phyloP scores from a whole-genome alignment of 2,329 filamentous ascomycete species.

The Colletotrichum scovillei region DNA sequence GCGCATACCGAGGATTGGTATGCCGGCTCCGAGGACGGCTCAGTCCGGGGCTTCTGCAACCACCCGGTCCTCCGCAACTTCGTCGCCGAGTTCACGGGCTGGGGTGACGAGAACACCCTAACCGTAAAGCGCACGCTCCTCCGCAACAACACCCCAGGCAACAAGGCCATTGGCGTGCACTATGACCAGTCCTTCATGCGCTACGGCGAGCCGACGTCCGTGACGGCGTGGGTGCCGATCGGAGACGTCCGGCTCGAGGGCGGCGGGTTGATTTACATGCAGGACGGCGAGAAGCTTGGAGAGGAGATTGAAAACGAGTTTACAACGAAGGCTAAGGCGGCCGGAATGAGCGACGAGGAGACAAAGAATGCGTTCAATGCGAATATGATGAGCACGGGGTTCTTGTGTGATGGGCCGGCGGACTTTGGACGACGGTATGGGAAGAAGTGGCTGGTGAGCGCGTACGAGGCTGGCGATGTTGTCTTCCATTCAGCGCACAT shows the following conservation, averaged over 20 bases:
- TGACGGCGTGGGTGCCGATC: slow-evolving; percentile 69
- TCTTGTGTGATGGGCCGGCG: slow-evolving; percentile 54
- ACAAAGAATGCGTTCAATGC: slow-evolving; percentile 63
- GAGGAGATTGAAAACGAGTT: slow-evolving; percentile 59
- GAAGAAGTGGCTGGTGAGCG: slow-evolving; percentile 48
- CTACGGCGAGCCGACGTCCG: slow-evolving; percentile 63
- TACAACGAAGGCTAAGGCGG: slow-evolving; percentile 50
- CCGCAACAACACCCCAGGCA: slow-evolving; percentile 66
- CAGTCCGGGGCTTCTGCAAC: slow-evolving; percentile 54
- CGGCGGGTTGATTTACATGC: slow-evolving; percentile 69
- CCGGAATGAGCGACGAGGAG: slow-evolving; percentile 64
- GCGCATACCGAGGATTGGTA: slow-evolving; percentile 66
- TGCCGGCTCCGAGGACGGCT: slow-evolving; percentile 40
- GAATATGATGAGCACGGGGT: slow-evolving; percentile 68
- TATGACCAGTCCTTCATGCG: slow-evolving; percentile 70
- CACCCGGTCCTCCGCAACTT: slow-evolving; percentile 62
- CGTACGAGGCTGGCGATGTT: slow-evolving; percentile 54
- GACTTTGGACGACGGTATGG: slow-evolving; percentile 44
- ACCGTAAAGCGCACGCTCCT: slow-evolving; percentile 57
- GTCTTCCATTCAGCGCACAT: slow-evolving; percentile 52
- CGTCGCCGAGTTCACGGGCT: slow-evolving; percentile 62
- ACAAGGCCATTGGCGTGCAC: slow-evolving; percentile 69
- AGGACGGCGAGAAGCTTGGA: slow-evolving; percentile 48
- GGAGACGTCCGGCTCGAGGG: slow-evolving; percentile 64
- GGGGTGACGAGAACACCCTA: slow-evolving; percentile 51